Evolutionary conservation across 768 basidiomycete species (phyloP), one percentile per base, ranked within the genome.

Genomic region (Naganishia onofrii): DNA sequence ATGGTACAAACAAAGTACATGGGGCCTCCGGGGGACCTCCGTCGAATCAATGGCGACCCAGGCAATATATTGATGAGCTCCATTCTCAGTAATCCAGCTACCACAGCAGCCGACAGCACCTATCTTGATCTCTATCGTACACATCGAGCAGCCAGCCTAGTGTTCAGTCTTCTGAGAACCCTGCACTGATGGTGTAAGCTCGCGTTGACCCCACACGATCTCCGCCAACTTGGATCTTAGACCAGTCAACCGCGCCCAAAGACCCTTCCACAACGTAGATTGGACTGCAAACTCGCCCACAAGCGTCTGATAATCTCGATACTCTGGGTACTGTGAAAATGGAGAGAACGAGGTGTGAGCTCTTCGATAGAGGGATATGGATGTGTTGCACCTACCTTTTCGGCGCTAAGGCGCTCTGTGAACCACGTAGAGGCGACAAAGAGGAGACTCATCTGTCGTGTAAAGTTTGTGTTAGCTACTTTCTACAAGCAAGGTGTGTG

Each of bases 351-450:
- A n/a, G 2, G 34, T 23, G 26, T 42, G 3, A 67, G 23, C 9
- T 53, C 26, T n/a, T 63, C n/a, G 34, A 6, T 10, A 44, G 23
- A 26, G 0, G 21, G 17, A 29, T 15, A 21, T 21, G 19, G 44
- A 63, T 88, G 86, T 76, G 92, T 93, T 15, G 23, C 69, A 36
- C 15, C 42, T 42, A 79, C 79, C 78, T 96, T 96, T 58, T 84
- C 79, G 36, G 76, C 73, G 6, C 91, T 88, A 75, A 97, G 93
- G 44, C 84, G 84, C 82, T 97, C 94, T 0, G 92, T 91, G 80
- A 89, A 89, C 17, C 79, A 71, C 0, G 92, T 93, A 21, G 91
- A 93, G 1, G 86, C 85, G 77, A 86, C 83, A 84, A 95, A 94
- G 2, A 96, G 84, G 13, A 82, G 63, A 71, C 88, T 89, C 46